Percentiles rank a stretch among this genome's conserved stretches.
Conservation (phyloP, 2,329 filamentous ascomycete species). For the Exophiala alcalophila region DNA sequence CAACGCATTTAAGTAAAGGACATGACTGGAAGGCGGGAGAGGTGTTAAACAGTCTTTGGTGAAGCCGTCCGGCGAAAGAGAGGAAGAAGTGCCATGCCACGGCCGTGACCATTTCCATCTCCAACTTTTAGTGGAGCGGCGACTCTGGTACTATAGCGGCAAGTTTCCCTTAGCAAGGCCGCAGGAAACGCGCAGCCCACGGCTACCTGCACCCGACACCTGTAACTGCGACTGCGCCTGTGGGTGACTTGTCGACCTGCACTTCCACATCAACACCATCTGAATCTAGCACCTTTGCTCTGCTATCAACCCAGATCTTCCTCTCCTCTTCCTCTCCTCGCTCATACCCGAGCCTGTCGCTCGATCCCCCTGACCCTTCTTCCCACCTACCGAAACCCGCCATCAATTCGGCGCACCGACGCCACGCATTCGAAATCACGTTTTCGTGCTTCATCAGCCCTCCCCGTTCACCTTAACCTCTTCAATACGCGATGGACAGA, state of each 20-base stretch:
- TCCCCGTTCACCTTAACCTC: not conserved
- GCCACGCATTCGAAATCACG: not conserved
- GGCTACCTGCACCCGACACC: no score
- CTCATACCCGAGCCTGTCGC: not conserved
- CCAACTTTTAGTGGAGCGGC: slow-evolving; percentile 10
- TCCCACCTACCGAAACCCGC: no score
- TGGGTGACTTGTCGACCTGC: no score
- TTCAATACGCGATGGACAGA: slow-evolving; percentile 68
- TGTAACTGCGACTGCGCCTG: no score
- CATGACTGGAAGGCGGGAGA: no score
- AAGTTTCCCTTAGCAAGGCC: not conserved
- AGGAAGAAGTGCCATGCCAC: not conserved
- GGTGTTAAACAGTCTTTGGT: not conserved
- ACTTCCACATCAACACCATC: not conserved
- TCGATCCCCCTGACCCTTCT: no score
- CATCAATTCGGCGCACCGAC: no score
- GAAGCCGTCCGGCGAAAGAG: not conserved
- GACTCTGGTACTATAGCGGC: no score
- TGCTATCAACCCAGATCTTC: not conserved
- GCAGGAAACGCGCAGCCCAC: not conserved
- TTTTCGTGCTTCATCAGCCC: not conserved
- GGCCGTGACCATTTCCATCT: not conserved
- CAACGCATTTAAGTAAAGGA: no score
- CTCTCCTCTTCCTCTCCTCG: not conserved
- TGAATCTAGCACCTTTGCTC: not conserved